A percentile compares a stretch with the other conserved stretches of the same genome.
Evolutionary conservation across 306 rosid species (phyloP).

Genomic region (Purshia tridentata): DNA sequence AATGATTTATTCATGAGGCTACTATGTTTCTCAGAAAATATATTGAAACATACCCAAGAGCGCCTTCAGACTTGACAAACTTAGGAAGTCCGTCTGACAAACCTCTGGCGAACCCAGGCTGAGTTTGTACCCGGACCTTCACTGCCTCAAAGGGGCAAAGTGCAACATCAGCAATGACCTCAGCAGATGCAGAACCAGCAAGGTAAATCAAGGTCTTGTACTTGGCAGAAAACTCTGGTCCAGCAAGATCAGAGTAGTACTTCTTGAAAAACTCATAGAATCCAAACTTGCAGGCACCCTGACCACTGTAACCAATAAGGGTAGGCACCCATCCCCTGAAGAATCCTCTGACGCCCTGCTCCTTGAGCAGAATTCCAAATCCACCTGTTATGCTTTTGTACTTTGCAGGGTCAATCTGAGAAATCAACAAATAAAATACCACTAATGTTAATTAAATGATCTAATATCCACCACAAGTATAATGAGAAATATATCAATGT

Average conservation of each 20-base stretch:
- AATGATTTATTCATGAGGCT: background rate
- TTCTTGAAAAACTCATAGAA: slow-evolving; percentile 95
- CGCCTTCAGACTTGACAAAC: slow-evolving; percentile 83
- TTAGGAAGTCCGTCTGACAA: slow-evolving; percentile 87
- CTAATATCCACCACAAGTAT: background rate
- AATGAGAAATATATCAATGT: background rate
- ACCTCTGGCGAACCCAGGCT: slow-evolving; percentile 96
- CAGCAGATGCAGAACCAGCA: slow-evolving; percentile 98
- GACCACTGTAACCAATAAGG: slow-evolving; percentile 94
- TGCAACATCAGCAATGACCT: slow-evolving; percentile 89
- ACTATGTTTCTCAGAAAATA: background rate
- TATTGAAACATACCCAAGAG: slow-evolving; percentile 57
- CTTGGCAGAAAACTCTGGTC: slow-evolving; percentile 90
- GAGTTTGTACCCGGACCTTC: slow-evolving; percentile 96
- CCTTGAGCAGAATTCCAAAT: slow-evolving; percentile 83
- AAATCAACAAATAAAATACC: slow-evolving; percentile 7
- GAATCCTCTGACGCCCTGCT: slow-evolving; percentile 87
- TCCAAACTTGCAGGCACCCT: slow-evolving; percentile 98
- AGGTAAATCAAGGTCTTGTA: slow-evolving; percentile 98
- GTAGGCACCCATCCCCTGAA: slow-evolving; percentile 99
- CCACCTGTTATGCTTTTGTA: slow-evolving; percentile 87
- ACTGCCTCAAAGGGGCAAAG: slow-evolving; percentile 98
- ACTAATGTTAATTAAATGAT: background rate
- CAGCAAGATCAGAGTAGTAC: slow-evolving; percentile 91
- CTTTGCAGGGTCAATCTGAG: slow-evolving; percentile 88